A percentile compares a stretch with the other conserved stretches of the same genome.
Evolutionary conservation across 1,139 yeast genomes (phyloP).

Genomic region (Hemisphaericaspora xylofermentans): DNA sequence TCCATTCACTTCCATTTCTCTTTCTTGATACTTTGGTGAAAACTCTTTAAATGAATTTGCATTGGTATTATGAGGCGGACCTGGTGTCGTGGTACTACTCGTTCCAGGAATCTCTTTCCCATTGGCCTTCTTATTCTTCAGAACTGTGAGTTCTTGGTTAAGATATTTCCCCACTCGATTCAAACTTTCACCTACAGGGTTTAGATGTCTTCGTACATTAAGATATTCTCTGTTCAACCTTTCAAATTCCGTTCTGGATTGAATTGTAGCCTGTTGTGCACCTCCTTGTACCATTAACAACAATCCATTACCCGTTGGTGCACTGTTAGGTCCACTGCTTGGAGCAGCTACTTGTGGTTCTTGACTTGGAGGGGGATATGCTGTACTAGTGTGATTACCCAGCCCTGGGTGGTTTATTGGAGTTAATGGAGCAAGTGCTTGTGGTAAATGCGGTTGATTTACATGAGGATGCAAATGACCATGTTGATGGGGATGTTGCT

Average conservation of each 20-base stretch:
- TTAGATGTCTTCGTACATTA: conserved; percentile 64
- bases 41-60: conserved; percentile 39
- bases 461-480: conserved; percentile 4
- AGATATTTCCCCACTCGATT: conserved; percentile 38
- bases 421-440: conserved; percentile 4
- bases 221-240: conserved; percentile 71
- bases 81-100: conserved; percentile 5
- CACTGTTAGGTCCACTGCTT: conserved; percentile 3
- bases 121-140: conserved; percentile 18
- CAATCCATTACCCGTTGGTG: conserved; percentile 29
- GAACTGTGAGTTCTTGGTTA: conserved; percentile 20
- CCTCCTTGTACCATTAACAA: conserved; percentile 30
- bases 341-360: no score
- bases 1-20: conserved; percentile 29
- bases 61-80: conserved; percentile 12
- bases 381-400: conserved; percentile 3
- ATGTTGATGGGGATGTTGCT: conserved; percentile 6
- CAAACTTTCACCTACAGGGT: conserved; percentile 67
- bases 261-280: conserved; percentile 49
- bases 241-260: conserved; percentile 72
- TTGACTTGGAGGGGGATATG: neutral
- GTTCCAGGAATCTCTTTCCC: conserved; percentile 4
- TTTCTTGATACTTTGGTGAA: conserved; percentile 32
- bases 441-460: conserved; percentile 6
- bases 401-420: conserved; percentile 10